Conservation (phyloP, 2,329 filamentous ascomycete genomes). For the Talaromyces sp. region DNA sequence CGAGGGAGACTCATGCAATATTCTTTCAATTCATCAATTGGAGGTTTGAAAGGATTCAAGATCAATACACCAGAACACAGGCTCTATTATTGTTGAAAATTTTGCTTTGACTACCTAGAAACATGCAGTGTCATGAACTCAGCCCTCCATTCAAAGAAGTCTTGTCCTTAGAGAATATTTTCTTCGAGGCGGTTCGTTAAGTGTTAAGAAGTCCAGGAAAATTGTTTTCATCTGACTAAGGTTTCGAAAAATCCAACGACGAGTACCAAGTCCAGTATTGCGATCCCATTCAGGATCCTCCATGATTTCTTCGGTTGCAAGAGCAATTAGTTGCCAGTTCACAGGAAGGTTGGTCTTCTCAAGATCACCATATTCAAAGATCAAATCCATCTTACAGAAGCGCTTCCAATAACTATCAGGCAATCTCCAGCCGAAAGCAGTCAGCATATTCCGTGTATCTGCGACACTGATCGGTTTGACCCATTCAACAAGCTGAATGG, state of each 20-base stretch:
- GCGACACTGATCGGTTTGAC: constrained; percentile 1
- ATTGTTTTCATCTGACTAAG: constrained; percentile 1
- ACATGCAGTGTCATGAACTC: neutral
- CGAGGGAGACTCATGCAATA: neutral
- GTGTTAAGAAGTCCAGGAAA: constrained; percentile 5
- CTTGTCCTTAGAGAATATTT: constrained; percentile 1
- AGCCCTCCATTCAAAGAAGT: neutral
- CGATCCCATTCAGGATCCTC: constrained; percentile 3
- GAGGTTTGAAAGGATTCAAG: neutral
- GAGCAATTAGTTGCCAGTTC: constrained; percentile 13
- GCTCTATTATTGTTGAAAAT: neutral
- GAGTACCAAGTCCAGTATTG: constrained; percentile 9
- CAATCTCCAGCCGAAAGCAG: constrained; percentile 12
- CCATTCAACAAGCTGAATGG: constrained; percentile 6
- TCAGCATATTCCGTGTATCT: constrained; percentile 12
- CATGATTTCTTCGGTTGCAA: constrained; percentile 9
- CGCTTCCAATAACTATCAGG: constrained; percentile 13
- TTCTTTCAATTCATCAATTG: neutral
- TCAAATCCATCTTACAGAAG: constrained; percentile 10
- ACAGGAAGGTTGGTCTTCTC: constrained; percentile 3
- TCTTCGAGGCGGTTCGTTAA: constrained; percentile 3
- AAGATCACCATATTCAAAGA: constrained; percentile 14
- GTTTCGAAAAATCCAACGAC: constrained; percentile 6
- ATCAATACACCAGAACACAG: neutral
- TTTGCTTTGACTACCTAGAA: neutral